These are phyloP conservation scores for Serpula lacrymans DNA, from an alignment of 768 basidiomycete species.

Conservation along the genomic window DNA sequence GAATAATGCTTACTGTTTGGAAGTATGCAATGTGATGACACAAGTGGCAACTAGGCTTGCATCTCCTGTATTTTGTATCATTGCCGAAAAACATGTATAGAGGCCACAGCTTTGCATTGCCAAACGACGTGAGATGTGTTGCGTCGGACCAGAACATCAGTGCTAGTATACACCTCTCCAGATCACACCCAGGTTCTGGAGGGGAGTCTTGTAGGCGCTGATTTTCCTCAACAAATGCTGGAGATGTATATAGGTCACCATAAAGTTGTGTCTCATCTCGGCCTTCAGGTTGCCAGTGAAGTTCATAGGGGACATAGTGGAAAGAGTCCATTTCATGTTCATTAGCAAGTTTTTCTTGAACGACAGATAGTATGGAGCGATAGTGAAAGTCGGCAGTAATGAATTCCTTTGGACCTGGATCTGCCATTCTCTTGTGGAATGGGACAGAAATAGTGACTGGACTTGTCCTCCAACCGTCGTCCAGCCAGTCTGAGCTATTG, in stretches of 20 bases:
- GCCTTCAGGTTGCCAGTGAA: background rate
- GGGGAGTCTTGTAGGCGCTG: conserved; percentile 10
- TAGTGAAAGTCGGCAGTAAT: conserved; percentile 8
- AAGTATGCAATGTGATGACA: conserved; percentile 10
- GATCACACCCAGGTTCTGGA: conserved; percentile 12
- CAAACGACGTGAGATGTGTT: conserved; percentile 28
- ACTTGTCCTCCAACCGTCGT: conserved; percentile 11
- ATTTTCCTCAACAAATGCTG: conserved; percentile 9
- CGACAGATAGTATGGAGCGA: conserved; percentile 11
- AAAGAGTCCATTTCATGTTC: conserved; percentile 6
- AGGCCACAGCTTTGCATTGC: conserved; percentile 23
- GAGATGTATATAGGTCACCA: conserved; percentile 16
- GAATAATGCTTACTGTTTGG: conserved; percentile 1
- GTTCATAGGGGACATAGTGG: conserved; percentile 7
- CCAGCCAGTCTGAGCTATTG: conserved; percentile 5
- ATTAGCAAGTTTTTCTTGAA: conserved; percentile 10
- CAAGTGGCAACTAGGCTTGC: conserved; percentile 8
- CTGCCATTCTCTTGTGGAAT: background rate
- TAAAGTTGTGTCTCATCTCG: background rate
- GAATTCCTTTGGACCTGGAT: conserved; percentile 4
- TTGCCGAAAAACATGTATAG: conserved; percentile 20
- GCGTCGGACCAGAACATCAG: conserved; percentile 30
- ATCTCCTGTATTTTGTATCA: conserved; percentile 16
- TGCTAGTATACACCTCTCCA: conserved; percentile 13
- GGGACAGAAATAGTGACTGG: conserved; percentile 7